Evolutionary conservation across 2,329 filamentous ascomycete species (phyloP).

Genomic region (Epicoccum sorghinum): DNA sequence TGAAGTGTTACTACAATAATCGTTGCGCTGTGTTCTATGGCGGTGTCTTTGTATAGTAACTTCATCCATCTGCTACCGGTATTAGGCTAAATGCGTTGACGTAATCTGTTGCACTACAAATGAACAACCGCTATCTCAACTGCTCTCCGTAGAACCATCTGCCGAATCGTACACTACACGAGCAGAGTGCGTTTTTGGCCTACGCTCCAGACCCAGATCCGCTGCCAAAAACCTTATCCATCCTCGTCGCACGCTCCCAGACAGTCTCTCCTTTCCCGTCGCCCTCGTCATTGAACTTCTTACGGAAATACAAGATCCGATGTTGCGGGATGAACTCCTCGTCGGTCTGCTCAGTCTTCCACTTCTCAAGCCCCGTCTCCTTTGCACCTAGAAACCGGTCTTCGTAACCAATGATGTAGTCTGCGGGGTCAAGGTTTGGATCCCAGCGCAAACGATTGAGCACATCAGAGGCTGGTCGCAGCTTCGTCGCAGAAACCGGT

Average conservation of each 20-base stretch:
- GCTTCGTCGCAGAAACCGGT: constrained; percentile 36
- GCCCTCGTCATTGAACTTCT: constrained; percentile 36
- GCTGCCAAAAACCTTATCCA: constrained; percentile 57
- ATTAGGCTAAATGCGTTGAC: constrained; percentile 10
- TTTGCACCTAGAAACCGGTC: constrained; percentile 59
- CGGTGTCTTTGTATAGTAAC: not conserved
- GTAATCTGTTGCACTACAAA: not conserved
- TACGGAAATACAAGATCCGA: constrained; percentile 58
- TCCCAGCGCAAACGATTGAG: constrained; percentile 60
- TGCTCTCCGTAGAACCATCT: not conserved
- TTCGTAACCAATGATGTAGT: constrained; percentile 60
- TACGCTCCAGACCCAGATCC: constrained; percentile 30
- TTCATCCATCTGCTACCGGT: too few relatives aligned
- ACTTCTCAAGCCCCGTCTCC: constrained; percentile 56
- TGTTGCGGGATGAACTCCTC: constrained; percentile 64
- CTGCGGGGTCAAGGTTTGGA: constrained; percentile 48
- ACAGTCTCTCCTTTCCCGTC: constrained; percentile 45
- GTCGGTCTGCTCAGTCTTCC: constrained; percentile 61
- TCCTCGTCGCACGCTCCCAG: constrained; percentile 57
- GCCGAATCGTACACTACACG: not conserved
- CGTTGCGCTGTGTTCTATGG: not conserved
- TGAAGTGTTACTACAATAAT: too few relatives aligned
- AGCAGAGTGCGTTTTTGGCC: not conserved
- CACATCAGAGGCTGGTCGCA: constrained; percentile 51
- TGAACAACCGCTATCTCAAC: not conserved